phyloP scores from a whole-genome alignment of 164 flowering plant species.

The Tetrastigma voinierianum region DNA sequence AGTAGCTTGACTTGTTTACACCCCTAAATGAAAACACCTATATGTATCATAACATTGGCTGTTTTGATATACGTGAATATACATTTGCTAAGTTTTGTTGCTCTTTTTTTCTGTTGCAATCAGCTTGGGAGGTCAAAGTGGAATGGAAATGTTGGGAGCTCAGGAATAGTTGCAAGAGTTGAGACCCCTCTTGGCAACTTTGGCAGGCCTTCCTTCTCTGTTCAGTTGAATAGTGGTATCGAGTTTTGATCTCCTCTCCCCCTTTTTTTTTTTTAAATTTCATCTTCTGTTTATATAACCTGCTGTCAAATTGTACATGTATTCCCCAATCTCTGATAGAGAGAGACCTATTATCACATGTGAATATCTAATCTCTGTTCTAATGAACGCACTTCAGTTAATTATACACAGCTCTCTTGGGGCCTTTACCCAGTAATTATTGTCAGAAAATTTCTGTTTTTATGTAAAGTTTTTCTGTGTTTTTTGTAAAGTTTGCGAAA shows the following conservation, averaged over 20 bases:
- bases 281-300: neutral
- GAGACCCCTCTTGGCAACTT: slow-evolving; percentile 66
- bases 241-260: slow-evolving; percentile 55
- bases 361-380: slow-evolving; percentile 5
- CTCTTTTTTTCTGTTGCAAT: neutral
- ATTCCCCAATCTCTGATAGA: neutral
- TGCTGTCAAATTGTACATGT: slow-evolving; percentile 26
- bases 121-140: slow-evolving; percentile 96
- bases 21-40: too few species aligned
- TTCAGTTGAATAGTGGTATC: slow-evolving; percentile 80
- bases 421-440: too few species aligned
- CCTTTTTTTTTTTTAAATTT: neutral
- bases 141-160: slow-evolving; percentile 89
- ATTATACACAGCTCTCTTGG: neutral
- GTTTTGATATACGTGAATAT: too few species aligned
- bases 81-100: too few species aligned
- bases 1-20: too few species aligned
- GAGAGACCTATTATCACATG: neutral
- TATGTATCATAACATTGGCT: too few species aligned
- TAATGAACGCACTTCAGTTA: neutral
- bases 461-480: too few species aligned
- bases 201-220: slow-evolving; percentile 70
- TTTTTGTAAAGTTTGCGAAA: too few species aligned
- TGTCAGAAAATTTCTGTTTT: too few species aligned
- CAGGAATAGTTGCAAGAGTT: slow-evolving; percentile 70